Base-by-base conservation (phyloP, 2,329 filamentous ascomycete genomes). In the Botryosphaeria dothidea region DNA sequence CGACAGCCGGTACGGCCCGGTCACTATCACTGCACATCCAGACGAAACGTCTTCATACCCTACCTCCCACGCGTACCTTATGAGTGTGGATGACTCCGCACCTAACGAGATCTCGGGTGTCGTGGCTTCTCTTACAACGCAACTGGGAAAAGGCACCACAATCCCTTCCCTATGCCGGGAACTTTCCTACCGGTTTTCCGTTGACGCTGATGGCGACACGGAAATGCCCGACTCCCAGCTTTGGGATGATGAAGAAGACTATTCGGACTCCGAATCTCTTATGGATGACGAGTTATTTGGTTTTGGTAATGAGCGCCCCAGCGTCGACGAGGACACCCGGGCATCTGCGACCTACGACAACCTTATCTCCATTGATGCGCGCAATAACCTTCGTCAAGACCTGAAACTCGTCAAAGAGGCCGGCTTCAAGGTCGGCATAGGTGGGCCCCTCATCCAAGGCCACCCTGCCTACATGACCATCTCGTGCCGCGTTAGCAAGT, bases 371-470 rank as follows among this genome's bases (percentile, higher is more conserved):
- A 15, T 36, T 13, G 41, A 41, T n/a, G 21, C 17, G 17, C 68
- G 61, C 70, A 66, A 72, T 46, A 79, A 81, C n/a, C 79, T 92
- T 62, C 81, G 82, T 46, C 73, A 74, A 7, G 92, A 94, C 72
- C 81, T 96, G 8, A 81, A 80, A 43, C 76, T 77, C 23, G 87
- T 85, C 2, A 89, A 88, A 70, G 70, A 79, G 1, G 86, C 88
- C 1, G 92, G 92, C 0, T 91, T 92, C 75, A 89, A 85, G 67
- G 81, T 94, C 29, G 91, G 89, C 2, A 80, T 88, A 34, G 74
- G 90, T 11, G 83, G 82, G 13, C 80, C 83, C 19, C 78, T 87
- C 19, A 74, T 82, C 25, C 73, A 79, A 1, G 78, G 79, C 11
- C 83, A 79, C 66, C 80, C 75, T 27, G 79, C 82, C 61, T 85